A percentile compares a stretch with the other conserved stretches of the same genome.
phyloP scores from a whole-genome alignment of 2,329 filamentous ascomycete species.

The Emergomyces pasteurianus region DNA sequence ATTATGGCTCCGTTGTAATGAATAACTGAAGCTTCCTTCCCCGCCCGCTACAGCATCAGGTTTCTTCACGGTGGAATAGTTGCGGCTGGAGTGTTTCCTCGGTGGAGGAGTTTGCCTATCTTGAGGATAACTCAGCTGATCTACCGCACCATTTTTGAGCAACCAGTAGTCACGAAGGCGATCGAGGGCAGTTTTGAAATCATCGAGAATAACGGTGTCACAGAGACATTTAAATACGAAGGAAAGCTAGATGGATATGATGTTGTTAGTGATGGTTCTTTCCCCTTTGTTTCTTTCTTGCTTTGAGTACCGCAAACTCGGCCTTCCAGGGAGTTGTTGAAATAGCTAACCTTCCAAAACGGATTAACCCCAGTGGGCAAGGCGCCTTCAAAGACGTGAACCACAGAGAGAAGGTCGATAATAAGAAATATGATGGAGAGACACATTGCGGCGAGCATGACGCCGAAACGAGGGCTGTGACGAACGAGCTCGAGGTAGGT shows the following conservation, averaged over 20 bases:
- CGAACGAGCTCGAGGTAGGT: conserved; percentile 44
- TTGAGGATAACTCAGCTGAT: conserved; percentile 3
- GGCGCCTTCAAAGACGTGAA: conserved; percentile 31
- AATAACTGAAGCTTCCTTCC: neutral
- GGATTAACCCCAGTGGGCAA: conserved; percentile 49
- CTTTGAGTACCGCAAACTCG: neutral
- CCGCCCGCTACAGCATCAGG: neutral
- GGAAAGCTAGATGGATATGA: conserved; percentile 26
- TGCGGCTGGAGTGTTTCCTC: neutral
- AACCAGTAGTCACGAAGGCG: conserved; percentile 23
- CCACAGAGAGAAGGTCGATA: conserved; percentile 49
- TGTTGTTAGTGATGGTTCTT: neutral
- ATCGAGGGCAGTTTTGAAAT: conserved; percentile 51
- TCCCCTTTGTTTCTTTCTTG: neutral
- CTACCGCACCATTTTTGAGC: conserved; percentile 16
- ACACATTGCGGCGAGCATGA: conserved; percentile 50
- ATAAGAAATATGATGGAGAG: conserved; percentile 50
- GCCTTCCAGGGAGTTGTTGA: neutral
- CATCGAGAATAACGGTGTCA: conserved; percentile 54
- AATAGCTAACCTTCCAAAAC: conserved; percentile 42
- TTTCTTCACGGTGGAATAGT: neutral
- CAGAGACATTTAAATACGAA: conserved; percentile 57
- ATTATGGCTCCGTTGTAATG: neutral
- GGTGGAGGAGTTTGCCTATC: neutral
- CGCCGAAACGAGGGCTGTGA: conserved; percentile 52